Evolutionary conservation across 2,329 filamentous ascomycete species (phyloP).

Genomic region (Ascochyta koolunga): DNA sequence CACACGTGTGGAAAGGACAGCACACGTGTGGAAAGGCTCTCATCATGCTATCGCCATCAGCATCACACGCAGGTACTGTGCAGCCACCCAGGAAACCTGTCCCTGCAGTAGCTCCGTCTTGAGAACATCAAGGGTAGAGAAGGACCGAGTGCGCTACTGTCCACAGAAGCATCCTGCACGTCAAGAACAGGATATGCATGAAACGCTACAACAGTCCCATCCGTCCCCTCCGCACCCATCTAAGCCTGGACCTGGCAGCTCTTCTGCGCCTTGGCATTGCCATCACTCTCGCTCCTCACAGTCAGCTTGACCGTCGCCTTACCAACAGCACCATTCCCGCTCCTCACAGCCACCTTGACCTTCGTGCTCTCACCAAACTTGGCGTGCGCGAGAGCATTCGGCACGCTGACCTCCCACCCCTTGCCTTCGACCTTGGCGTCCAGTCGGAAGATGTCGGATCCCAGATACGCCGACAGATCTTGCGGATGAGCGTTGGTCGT

Average conservation of each 20-base stretch:
- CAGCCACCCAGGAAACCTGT: too few species aligned
- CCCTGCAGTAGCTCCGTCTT: conserved; percentile 11
- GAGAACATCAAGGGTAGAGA: not conserved
- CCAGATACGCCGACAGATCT: conserved; percentile 50
- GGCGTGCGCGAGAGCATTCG: conserved; percentile 49
- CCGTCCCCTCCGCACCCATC: not conserved
- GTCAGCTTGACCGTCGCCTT: conserved; percentile 52
- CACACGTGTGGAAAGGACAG: not conserved
- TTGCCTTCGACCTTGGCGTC: conserved; percentile 51
- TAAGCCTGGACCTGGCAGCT: conserved; percentile 13
- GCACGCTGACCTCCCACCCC: conserved; percentile 56
- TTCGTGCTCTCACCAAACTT: conserved; percentile 50
- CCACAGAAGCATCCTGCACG: too few species aligned
- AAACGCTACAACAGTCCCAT: too few species aligned
- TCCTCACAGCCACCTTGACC: conserved; percentile 53
- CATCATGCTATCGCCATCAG: not conserved
- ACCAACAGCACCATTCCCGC: conserved; percentile 32
- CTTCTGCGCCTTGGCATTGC: conserved; percentile 19
- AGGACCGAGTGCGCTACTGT: not conserved
- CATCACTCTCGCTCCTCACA: conserved; percentile 56
- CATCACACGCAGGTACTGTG: not conserved
- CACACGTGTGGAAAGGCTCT: not conserved
- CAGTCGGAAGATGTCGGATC: conserved; percentile 57
- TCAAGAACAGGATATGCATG: too few species aligned
- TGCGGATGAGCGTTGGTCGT: conserved; percentile 33